Conservation (phyloP, 2,329 filamentous ascomycete species). For the Verticillium albo-atrum region DNA sequence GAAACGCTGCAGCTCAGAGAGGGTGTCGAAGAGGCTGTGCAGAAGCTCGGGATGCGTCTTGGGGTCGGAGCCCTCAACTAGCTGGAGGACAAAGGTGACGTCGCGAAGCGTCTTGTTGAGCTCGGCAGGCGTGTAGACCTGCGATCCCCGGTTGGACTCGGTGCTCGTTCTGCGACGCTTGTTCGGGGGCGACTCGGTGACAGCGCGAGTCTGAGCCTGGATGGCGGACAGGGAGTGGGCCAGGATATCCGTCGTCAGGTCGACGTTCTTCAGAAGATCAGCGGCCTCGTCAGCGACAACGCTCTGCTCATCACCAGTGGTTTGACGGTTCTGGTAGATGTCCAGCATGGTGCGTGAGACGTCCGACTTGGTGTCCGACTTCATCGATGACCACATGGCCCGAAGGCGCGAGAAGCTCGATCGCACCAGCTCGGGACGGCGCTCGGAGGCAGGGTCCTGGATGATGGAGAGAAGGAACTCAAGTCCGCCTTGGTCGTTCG, state of each 20-base stretch:
- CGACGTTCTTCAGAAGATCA: conserved; percentile 67
- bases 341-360: conserved; percentile 61
- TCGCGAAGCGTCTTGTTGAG: conserved; percentile 66
- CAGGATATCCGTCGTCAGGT: conserved; percentile 70
- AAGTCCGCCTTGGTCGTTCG: conserved; percentile 48
- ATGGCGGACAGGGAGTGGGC: conserved; percentile 69
- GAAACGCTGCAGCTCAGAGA: conserved; percentile 85
- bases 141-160: conserved; percentile 57
- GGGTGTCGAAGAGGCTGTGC: conserved; percentile 72
- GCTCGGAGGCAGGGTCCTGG: conserved; percentile 29
- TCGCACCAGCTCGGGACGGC: conserved; percentile 51
- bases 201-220: conserved; percentile 67
- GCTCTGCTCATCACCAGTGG: conserved; percentile 25
- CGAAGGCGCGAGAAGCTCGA: conserved; percentile 66
- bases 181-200: conserved; percentile 65
- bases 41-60: conserved; percentile 73
- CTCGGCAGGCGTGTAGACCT: conserved; percentile 59
- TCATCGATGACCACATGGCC: conserved; percentile 69
- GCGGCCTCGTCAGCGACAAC: conserved; percentile 56
- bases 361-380: conserved; percentile 54
- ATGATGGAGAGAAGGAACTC: conserved; percentile 47
- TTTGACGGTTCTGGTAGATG: conserved; percentile 51
- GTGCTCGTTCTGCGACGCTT: conserved; percentile 79
- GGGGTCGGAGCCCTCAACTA: conserved; percentile 77
- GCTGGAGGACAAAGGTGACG: conserved; percentile 81